Conservation (phyloP, 441 rosid genomes). For the Euphorbia celastroides region DNA sequence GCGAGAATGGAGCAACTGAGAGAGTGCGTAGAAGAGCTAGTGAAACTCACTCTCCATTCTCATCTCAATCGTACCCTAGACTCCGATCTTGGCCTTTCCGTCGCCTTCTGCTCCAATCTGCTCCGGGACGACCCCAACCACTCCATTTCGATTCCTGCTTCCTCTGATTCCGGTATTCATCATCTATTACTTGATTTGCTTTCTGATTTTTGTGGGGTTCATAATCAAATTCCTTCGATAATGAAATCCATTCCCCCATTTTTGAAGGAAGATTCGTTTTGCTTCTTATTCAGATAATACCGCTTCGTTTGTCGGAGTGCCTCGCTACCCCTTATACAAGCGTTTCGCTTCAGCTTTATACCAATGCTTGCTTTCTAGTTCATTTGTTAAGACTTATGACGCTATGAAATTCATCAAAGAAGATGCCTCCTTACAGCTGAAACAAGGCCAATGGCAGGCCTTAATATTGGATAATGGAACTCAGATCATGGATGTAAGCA, state of each 20-base stretch:
- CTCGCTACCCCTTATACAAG: conserved; percentile 47
- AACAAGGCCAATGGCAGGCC: conserved; percentile 38
- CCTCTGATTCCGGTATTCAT: conserved; percentile 14
- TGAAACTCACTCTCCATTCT: conserved; percentile 45
- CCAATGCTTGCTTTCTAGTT: conserved; percentile 35
- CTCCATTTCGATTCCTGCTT: conserved; percentile 9
- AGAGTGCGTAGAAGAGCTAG: conserved; percentile 41
- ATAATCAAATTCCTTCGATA: neutral
- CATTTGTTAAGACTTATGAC: conserved; percentile 22
- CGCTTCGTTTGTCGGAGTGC: conserved; percentile 37
- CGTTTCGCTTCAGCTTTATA: conserved; percentile 45
- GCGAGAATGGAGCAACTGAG: conserved; percentile 31
- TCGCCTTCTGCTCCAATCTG: conserved; percentile 51
- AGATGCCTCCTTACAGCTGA: conserved; percentile 31
- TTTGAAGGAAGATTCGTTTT: neutral
- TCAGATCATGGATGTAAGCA: conserved; percentile 36
- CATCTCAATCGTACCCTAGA: conserved; percentile 30
- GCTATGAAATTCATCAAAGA: conserved; percentile 24
- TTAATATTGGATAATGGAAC: conserved; percentile 35
- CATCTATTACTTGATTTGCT: neutral
- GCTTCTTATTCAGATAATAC: conserved; percentile 14
- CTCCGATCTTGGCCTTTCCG: conserved; percentile 38
- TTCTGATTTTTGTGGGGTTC: neutral
- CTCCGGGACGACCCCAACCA: conserved; percentile 31
- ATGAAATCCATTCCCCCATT: neutral